A percentile compares a stretch with the other conserved stretches of the same genome.
phyloP scores from a whole-genome alignment of 805 yeast genomes.

The Candida insectorum region DNA sequence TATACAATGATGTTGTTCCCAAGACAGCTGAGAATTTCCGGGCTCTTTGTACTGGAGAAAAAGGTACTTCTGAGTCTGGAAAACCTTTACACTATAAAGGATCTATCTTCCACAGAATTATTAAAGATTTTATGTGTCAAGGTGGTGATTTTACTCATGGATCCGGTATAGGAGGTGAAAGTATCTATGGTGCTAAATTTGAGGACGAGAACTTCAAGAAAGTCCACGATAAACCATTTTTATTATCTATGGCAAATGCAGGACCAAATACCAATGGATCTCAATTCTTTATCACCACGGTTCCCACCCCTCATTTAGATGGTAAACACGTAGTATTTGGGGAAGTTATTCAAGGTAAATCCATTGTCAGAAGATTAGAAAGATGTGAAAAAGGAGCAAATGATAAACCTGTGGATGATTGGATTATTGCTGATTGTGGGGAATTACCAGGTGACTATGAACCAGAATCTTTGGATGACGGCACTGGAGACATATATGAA shows the following conservation, averaged over 20 bases:
- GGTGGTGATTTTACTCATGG: constrained; percentile 74
- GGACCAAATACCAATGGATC: constrained; percentile 96
- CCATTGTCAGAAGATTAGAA: constrained; percentile 76
- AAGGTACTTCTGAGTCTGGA: constrained; percentile 61
- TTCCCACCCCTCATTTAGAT: constrained; percentile 88
- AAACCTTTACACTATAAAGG: constrained; percentile 73
- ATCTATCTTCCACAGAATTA: constrained; percentile 90
- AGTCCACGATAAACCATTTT: constrained; percentile 79
- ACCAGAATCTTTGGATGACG: constrained; percentile 59
- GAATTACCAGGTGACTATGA: constrained; percentile 61
- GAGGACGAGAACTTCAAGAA: constrained; percentile 85
- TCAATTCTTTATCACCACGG: constrained; percentile 92
- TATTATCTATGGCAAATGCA: constrained; percentile 95
- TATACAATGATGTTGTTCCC: constrained; percentile 73
- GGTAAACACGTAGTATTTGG: constrained; percentile 98
- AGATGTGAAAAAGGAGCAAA: constrained; percentile 56
- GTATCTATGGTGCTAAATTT: constrained; percentile 52
- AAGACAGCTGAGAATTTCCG: constrained; percentile 88
- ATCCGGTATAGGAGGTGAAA: constrained; percentile 42
- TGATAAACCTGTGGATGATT: constrained; percentile 72
- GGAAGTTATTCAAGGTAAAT: constrained; percentile 75
- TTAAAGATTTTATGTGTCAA: constrained; percentile 86
- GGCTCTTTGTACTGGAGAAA: constrained; percentile 86
- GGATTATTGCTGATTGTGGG: constrained; percentile 77
- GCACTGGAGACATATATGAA: constrained; percentile 82